Conservation (phyloP, 352 stramenopile species). For the Pythium phragmitis region DNA sequence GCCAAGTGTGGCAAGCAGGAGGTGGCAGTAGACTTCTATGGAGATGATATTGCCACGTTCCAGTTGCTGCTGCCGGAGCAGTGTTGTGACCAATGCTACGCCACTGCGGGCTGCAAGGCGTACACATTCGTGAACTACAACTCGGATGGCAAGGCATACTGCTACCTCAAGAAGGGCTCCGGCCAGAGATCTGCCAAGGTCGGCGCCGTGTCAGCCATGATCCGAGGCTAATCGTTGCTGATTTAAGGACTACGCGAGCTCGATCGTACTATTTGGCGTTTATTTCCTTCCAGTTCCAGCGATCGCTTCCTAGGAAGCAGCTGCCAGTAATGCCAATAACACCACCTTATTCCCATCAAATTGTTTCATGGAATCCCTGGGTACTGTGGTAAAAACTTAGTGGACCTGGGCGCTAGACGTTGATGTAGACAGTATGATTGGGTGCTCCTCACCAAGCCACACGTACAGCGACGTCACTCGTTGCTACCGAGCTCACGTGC, state of each 20-base stretch:
- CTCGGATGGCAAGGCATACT: not conserved
- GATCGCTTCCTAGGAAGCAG: too few species aligned
- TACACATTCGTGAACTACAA: slow-evolving; percentile 8
- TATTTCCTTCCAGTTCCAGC: not conserved
- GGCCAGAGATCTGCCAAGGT: not conserved
- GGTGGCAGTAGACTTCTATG: slow-evolving; percentile 41
- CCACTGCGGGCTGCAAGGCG: not conserved
- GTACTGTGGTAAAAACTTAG: too few species aligned
- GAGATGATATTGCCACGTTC: slow-evolving; percentile 31
- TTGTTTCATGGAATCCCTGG: too few species aligned
- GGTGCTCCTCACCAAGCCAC: too few species aligned
- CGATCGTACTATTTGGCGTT: too few species aligned
- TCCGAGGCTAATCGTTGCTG: not conserved
- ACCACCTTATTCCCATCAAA: too few species aligned
- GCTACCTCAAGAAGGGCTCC: not conserved
- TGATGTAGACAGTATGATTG: too few species aligned
- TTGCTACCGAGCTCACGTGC: too few species aligned
- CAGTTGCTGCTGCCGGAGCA: not conserved
- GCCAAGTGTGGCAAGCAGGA: slow-evolving; percentile 36
- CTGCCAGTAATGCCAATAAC: too few species aligned
- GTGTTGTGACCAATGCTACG: slow-evolving; percentile 3
- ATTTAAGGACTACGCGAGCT: not conserved
- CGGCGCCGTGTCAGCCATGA: not conserved
- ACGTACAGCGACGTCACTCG: too few species aligned
- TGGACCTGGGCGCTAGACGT: too few species aligned